Base-by-base conservation (phyloP, 1,284 basidiomycete genomes). In the Ganoderma meredithae region DNA sequence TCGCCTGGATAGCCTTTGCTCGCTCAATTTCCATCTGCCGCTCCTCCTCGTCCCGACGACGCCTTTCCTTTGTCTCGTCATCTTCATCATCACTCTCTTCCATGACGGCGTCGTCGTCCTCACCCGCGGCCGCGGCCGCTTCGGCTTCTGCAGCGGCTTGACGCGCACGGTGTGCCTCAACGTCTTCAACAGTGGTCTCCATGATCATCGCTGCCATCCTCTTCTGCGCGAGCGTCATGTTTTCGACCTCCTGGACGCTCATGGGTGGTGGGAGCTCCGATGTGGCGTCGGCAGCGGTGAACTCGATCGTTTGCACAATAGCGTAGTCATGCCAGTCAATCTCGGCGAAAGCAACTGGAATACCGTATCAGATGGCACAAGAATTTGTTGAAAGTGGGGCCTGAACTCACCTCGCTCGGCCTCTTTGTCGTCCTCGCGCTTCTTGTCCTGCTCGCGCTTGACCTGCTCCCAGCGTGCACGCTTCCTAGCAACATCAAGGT, bases 301-400 rank as follows among this genome's bases (percentile, higher is more conserved):
- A 98, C 80, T 99, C 98, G 74, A 99, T 98, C 25, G 97, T 99
- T 78, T 98, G 96, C 19, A 99, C 98, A 69, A 98, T 95, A 63
- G 97, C 95, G 83, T 99, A 99, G 81, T 99, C 98, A 77, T 99
- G 96, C 98, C 98, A 99, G 79, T 99, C 98, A 77, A 99, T 99
- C 78, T 97, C 95, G 60, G 95, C 94, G 77, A 98, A 96, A 10
- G 95, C 96, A 78, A 89, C 93, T 95, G 70, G 3, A 71, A 66
- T 63, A 41, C 65, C 53, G 56, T 64, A 66, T 69, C 63, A 49
- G 67, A 74, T 27, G 3, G 25, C 13, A 53, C 17, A 22, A 66
- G 41, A 55, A 49, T n/a, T 60, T 22, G 47, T 13, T 7, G 36
- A n/a, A 68, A 63, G 52, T 71, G 66, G n/a, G 47, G 63, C 22